Evolutionary conservation across 177 flowering plant species (phyloP).

Genomic region (Vitis hybrid): DNA sequence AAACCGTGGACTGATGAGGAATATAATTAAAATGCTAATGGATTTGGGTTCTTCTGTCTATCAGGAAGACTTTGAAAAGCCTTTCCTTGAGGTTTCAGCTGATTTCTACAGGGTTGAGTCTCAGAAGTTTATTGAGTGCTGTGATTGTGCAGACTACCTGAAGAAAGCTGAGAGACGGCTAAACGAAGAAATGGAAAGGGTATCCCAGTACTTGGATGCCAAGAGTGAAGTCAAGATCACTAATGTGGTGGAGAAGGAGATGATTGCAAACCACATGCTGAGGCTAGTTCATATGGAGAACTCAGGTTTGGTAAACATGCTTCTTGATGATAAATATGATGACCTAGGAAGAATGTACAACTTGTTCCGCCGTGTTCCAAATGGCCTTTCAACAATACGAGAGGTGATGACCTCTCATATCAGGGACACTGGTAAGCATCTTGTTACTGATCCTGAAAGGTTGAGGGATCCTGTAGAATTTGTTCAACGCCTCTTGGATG

Average conservation of each 20-base stretch:
- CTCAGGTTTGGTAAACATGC: slow-evolving; percentile 84
- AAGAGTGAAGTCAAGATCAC: slow-evolving; percentile 75
- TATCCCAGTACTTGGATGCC: slow-evolving; percentile 75
- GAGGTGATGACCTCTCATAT: slow-evolving; percentile 85
- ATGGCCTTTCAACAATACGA: slow-evolving; percentile 66
- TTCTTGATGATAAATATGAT: slow-evolving; percentile 78
- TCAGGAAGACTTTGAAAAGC: slow-evolving; percentile 82
- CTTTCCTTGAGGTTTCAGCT: slow-evolving; percentile 78
- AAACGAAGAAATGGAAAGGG: slow-evolving; percentile 87
- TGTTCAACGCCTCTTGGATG: slow-evolving; percentile 73
- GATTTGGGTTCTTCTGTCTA: slow-evolving; percentile 85
- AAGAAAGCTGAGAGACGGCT: slow-evolving; percentile 85
- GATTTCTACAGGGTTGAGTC: slow-evolving; percentile 80
- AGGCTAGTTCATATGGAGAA: slow-evolving; percentile 90
- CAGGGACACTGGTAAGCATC: slow-evolving; percentile 77
- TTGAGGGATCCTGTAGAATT: slow-evolving; percentile 89
- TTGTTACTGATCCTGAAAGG: slow-evolving; percentile 87
- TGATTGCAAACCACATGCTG: slow-evolving; percentile 88
- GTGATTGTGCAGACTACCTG: slow-evolving; percentile 88
- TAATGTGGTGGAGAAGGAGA: slow-evolving; percentile 90
- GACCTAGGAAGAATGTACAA: slow-evolving; percentile 80
- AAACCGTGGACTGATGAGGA: slow-evolving; percentile 79
- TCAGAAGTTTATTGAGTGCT: slow-evolving; percentile 82
- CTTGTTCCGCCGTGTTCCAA: slow-evolving; percentile 71
- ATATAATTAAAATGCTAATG: slow-evolving; percentile 81